A percentile compares a stretch with the other conserved stretches of the same genome.
These are phyloP conservation scores for Ophiorrhiza pumila DNA, from an alignment of 257 asterid species.

Conservation along the genomic window DNA sequence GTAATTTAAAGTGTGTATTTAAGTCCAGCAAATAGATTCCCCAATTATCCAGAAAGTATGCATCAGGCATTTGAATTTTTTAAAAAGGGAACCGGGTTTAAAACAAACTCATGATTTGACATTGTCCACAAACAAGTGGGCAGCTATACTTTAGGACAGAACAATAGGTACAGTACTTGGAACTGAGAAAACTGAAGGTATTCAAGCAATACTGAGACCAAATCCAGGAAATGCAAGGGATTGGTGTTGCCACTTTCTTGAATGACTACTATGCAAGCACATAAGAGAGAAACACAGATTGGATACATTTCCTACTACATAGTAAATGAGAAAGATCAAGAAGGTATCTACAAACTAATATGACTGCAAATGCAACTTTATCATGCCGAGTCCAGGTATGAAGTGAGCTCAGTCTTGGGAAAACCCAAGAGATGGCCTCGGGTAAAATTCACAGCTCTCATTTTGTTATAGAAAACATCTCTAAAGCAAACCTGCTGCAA, in stretches of 20 bases:
- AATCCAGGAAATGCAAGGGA: background rate
- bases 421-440: conserved; percentile 5
- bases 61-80: background rate
- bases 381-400: background rate
- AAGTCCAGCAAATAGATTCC: background rate
- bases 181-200: background rate
- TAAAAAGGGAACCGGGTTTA: background rate
- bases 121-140: background rate
- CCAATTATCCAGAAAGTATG: background rate
- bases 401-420: background rate
- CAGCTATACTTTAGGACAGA: background rate
- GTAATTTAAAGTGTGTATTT: background rate
- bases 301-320: background rate
- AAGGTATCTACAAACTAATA: background rate
- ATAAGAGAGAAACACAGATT: background rate
- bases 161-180: background rate
- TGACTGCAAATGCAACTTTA: background rate
- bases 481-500: background rate
- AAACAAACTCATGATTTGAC: background rate
- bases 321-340: background rate
- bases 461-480: background rate
- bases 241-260: background rate
- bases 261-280: background rate
- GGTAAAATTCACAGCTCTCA: background rate
- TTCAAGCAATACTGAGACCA: background rate